Conservation (phyloP, 495 filamentous ascomycete species). For the Aspergillus indologenus region DNA sequence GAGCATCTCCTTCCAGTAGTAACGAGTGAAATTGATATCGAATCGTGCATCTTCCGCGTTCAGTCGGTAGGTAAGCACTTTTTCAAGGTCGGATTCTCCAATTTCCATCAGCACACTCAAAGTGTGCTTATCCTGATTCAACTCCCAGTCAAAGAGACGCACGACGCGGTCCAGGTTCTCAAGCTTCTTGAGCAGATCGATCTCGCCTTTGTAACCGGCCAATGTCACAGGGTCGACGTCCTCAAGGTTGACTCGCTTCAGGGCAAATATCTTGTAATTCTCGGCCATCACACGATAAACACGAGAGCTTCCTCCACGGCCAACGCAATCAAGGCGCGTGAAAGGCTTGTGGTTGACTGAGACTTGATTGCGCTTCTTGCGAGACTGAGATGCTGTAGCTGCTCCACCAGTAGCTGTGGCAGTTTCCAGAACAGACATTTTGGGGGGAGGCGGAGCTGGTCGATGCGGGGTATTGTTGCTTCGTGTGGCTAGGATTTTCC, state of each 20-base stretch:
- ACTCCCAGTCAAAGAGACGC: slow-evolving; percentile 84
- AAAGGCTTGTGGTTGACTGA: slow-evolving; percentile 90
- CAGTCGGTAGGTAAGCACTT: slow-evolving; percentile 70
- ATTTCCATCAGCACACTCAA: slow-evolving; percentile 96
- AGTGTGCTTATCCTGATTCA: slow-evolving; percentile 83
- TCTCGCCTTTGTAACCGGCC: slow-evolving; percentile 92
- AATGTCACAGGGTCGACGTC: slow-evolving; percentile 82
- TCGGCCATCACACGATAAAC: slow-evolving; percentile 98
- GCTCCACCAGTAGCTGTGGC: slow-evolving; percentile 83
- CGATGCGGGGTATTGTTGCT: slow-evolving; percentile 81
- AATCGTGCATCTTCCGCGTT: slow-evolving; percentile 72
- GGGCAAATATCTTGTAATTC: slow-evolving; percentile 87
- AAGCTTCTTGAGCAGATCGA: slow-evolving; percentile 82
- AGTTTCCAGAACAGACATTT: slow-evolving; percentile 92
- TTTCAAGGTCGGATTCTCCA: slow-evolving; percentile 91
- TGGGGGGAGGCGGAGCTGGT: slow-evolving; percentile 81
- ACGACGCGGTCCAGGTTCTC: slow-evolving; percentile 85
- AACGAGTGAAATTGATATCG: slow-evolving; percentile 86
- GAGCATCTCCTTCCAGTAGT: slow-evolving; percentile 99
- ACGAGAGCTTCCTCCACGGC: slow-evolving; percentile 85
- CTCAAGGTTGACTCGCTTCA: slow-evolving; percentile 89
- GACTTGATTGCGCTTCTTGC: slow-evolving; percentile 74
- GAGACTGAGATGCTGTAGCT: slow-evolving; percentile 61
- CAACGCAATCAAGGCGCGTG: slow-evolving; percentile 82
- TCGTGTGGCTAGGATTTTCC: slow-evolving; percentile 66